Evolutionary conservation across 441 rosid species (phyloP).

Genomic region (Eruca vesicaria): DNA sequence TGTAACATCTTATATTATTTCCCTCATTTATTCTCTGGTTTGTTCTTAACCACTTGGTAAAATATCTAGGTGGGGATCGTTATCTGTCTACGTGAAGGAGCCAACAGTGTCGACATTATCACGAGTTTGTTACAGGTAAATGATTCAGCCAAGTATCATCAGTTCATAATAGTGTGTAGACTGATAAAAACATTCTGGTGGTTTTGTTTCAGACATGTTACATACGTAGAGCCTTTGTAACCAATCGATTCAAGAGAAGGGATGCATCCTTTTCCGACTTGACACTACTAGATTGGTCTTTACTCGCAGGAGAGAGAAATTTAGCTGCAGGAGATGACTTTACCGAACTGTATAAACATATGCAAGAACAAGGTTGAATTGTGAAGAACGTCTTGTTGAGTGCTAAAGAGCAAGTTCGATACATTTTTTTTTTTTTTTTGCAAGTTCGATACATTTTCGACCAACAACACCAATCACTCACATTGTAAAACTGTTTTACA

Average conservation of each 20-base stretch:
- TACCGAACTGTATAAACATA: slow-evolving; percentile 45
- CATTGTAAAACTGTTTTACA: slow-evolving; percentile 19
- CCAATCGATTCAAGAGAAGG: background rate
- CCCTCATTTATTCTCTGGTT: background rate
- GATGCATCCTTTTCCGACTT: slow-evolving; percentile 1
- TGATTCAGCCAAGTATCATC: background rate
- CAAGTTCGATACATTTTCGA: slow-evolving; percentile 63
- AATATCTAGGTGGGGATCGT: slow-evolving; percentile 6
- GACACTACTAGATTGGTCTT: slow-evolving; percentile 18
- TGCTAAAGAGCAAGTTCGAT: slow-evolving; percentile 59
- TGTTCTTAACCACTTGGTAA: slow-evolving; percentile 3
- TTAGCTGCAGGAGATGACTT: slow-evolving; percentile 32
- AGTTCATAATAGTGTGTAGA: background rate
- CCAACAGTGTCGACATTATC: slow-evolving; percentile 25
- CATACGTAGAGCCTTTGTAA: slow-evolving; percentile 24
- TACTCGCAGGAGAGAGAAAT: slow-evolving; percentile 5
- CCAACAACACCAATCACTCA: slow-evolving; percentile 38
- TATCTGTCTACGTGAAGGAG: slow-evolving; percentile 30
- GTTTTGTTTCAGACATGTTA: slow-evolving; percentile 27
- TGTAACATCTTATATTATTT: background rate
- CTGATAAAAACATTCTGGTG: background rate
- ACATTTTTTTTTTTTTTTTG: too few species aligned
- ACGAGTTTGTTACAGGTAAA: slow-evolving; percentile 26
- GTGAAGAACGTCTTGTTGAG: slow-evolving; percentile 62
- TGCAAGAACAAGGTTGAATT: slow-evolving; percentile 65